Percentiles rank a stretch among this genome's conserved stretches.
phyloP scores from a whole-genome alignment of 2,329 filamentous ascomycete genomes.

The Clonostachys byssicola region DNA sequence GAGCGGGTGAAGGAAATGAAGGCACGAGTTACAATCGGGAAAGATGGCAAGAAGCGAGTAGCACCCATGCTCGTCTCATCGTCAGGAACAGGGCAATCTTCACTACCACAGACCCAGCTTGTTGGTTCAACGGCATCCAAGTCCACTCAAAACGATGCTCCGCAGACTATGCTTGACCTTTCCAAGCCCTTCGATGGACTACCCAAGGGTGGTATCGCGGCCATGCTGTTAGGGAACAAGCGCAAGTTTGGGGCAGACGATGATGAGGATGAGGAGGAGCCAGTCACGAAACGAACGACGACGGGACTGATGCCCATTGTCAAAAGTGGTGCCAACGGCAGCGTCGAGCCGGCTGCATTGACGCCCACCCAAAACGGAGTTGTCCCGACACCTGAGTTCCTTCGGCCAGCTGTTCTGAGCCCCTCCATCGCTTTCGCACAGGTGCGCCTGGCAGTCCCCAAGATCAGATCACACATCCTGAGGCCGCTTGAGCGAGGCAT shows the following conservation, averaged over 20 bases:
- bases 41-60: conserved; percentile 95
- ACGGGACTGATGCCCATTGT: conserved; percentile 72
- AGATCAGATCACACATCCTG: conserved; percentile 77
- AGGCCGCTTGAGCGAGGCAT: conserved; percentile 71
- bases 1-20: conserved; percentile 64
- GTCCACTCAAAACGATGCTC: conserved; percentile 62
- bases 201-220: conserved; percentile 81
- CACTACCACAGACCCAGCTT: conserved; percentile 82
- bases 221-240: conserved; percentile 90
- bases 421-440: conserved; percentile 79
- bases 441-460: conserved; percentile 81
- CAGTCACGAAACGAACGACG: conserved; percentile 43
- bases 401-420: conserved; percentile 83
- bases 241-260: conserved; percentile 73
- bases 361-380: conserved; percentile 55
- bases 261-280: conserved; percentile 69
- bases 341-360: conserved; percentile 66
- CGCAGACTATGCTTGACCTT: conserved; percentile 81
- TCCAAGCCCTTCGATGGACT: conserved; percentile 92
- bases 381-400: conserved; percentile 72
- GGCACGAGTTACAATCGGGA: conserved; percentile 88
- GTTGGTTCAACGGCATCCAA: conserved; percentile 66
- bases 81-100: conserved; percentile 81
- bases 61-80: conserved; percentile 88
- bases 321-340: conserved; percentile 69